Evolutionary conservation across 2,329 filamentous ascomycete species (phyloP).

Genomic region (Leptographium wingfieldii): DNA sequence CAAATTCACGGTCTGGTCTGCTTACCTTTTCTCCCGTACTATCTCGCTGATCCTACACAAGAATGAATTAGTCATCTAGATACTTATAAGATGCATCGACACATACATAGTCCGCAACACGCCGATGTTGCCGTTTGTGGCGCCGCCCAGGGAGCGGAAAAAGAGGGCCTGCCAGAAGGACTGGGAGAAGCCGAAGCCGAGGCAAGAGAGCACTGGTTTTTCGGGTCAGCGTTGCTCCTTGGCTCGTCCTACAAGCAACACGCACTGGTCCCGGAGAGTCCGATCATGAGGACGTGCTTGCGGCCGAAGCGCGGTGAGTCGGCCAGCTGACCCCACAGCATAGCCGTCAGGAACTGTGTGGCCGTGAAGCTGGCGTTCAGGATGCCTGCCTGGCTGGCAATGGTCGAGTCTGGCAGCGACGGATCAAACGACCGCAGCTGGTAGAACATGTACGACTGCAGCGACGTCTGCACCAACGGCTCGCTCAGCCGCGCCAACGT

Average conservation of each 20-base stretch:
- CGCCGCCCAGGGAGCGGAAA: constrained; percentile 53
- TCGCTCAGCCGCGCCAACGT: constrained; percentile 70
- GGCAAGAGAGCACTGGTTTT: constrained; percentile 35
- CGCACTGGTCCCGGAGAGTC: constrained; percentile 51
- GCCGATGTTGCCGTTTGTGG: constrained; percentile 61
- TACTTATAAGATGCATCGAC: no score
- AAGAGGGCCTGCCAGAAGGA: constrained; percentile 48
- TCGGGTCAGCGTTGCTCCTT: background rate
- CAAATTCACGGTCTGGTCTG: background rate
- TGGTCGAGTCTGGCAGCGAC: constrained; percentile 43
- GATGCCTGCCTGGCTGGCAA: constrained; percentile 65
- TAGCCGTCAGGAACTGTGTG: constrained; percentile 70
- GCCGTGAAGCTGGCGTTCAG: constrained; percentile 70
- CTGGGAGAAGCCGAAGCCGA: constrained; percentile 60
- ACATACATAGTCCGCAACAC: constrained; percentile 58
- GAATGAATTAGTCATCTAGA: background rate
- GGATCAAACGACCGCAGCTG: constrained; percentile 67
- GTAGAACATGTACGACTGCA: constrained; percentile 76
- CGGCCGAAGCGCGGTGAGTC: constrained; percentile 52
- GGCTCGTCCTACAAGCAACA: background rate
- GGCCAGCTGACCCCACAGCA: constrained; percentile 67
- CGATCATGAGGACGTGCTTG: constrained; percentile 67
- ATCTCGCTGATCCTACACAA: constrained; percentile 28
- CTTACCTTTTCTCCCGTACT: constrained; percentile 29
- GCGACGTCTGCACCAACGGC: constrained; percentile 65